Base-by-base conservation (phyloP, 73 alveolate genomes). In the Blepharisma stoltei region DNA sequence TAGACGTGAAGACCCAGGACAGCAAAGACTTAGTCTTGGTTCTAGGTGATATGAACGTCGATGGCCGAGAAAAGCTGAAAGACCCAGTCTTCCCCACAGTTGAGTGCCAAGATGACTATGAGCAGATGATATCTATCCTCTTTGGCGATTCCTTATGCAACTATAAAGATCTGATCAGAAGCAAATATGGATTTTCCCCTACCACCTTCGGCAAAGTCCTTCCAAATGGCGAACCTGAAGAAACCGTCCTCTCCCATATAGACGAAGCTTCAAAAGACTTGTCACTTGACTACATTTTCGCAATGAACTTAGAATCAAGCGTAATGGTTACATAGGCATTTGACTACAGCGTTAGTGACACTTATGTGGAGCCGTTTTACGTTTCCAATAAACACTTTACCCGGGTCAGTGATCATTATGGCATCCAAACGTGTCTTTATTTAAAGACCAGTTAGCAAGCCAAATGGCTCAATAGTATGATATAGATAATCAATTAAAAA, bases 51-150 rank as follows among this genome's bases (percentile, higher is more conserved):
- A 8, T 60, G 14, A 60, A 60, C 23, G 73, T 60, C 5, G 73
- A 60, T 60, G 73, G 73, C 11, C 38, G 73, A 60, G 73, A 60
- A 60, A 38, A 60, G 23, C 73, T 60, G 18, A 60, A 60, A 60
- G 46, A n/a, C 23, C 73, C 73, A 20, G 46, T 38, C 2, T 60
- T 60, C 23, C 73, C 73, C 0, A 38, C 23, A 60, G 11, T 60
- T 60, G 14, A 9, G 18, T 14, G 14, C 14, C 23, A 60, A 18
- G 73, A 60, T 60, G 73, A 60, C 45, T 60, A 60, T 5, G 18
- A 25, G 0, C 23, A 14, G 6, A 60, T 60, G 73, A 38, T 60
- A 14, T 8, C 18, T 9, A 60, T 60, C 23, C 3, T 32, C 3
- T 25, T 5, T 1, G 14, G 18, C 14, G 2, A 60, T 14, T 14